Base-by-base conservation (phyloP, 306 rosid genomes). In the Styphnolobium japonicum region DNA sequence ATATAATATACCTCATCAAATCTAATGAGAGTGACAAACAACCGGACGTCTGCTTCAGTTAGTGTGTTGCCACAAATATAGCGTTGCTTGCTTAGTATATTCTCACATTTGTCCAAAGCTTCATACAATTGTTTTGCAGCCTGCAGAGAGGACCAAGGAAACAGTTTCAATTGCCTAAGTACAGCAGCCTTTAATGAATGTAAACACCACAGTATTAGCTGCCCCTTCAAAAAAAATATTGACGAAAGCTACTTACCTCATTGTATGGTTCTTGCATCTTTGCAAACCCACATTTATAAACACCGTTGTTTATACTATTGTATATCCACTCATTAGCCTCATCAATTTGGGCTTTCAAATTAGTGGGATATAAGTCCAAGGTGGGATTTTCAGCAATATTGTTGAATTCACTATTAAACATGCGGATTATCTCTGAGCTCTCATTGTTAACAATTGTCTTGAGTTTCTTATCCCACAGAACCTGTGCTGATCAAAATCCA, bases 391-490 rank as follows among this genome's bases (percentile, higher is more conserved):
- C 98, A 2, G 98, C 97, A 21, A 87, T 58, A 61, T 78, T 65
- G 65, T 95, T 91, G 89, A 95, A 89, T 81, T 91, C 98, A 10
- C 90, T 81, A 66, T 93, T 95, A 10, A 95, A 84, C 97, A 95
- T 91, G 71, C 96, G 98, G 68, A 95, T 95, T 80, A 95, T 95
- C 84, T 95, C 98, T 0, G 97, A 64, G 81, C 98, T 95, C 86
- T 95, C 98, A 4, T 95, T 95, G 74, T 81, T 95, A 45, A 95
- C 98, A 76, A 95, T 88, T 64, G 96, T 95, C 88, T 86, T 86
- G 55, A 87, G 92, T 70, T 93, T 95, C 97, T 91, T 92, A 86
- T 95, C 98, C 97, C 98, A 95, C 18, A 95, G 84, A 85, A 92
- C 92, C 98, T 95, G 81, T 18, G 70, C 27, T 83, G 68, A 71